Percentiles rank a stretch among this genome's conserved stretches.
phyloP scores from a whole-genome alignment of 257 asterid genomes.

The Scutellaria minor region DNA sequence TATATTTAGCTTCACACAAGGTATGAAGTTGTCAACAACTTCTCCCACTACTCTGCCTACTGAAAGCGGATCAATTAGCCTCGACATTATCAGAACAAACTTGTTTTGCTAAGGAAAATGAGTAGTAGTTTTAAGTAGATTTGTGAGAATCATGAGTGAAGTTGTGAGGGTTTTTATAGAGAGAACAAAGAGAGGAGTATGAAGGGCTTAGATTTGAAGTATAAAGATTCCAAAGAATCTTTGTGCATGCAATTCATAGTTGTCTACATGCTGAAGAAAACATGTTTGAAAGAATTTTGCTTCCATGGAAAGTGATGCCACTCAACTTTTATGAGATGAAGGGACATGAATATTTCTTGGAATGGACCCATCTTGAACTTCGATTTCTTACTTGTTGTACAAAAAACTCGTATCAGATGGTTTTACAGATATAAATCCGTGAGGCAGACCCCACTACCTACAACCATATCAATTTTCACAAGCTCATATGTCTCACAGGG shows the following conservation, averaged over 20 bases:
- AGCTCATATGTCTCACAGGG: too few species aligned
- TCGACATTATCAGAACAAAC: constrained; percentile 34
- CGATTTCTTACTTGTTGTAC: too few species aligned
- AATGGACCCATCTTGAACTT: not conserved
- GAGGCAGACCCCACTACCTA: too few species aligned
- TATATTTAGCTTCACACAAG: constrained; percentile 63
- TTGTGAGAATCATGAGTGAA: constrained; percentile 34
- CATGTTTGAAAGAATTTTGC: constrained; percentile 45
- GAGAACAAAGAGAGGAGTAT: not conserved
- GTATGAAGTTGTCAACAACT: constrained; percentile 70
- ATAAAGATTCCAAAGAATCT: constrained; percentile 49
- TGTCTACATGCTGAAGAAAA: constrained; percentile 36
- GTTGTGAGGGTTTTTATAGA: constrained; percentile 48
- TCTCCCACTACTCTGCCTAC: constrained; percentile 89
- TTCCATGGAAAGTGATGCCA: constrained; percentile 26
- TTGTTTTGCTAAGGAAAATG: too few species aligned
- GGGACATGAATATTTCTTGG: constrained; percentile 32
- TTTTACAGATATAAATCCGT: too few species aligned
- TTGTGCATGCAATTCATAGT: constrained; percentile 40
- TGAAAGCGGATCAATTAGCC: constrained; percentile 55
- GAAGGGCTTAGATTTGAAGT: not conserved
- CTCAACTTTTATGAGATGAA: constrained; percentile 26
- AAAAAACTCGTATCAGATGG: too few species aligned
- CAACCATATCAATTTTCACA: too few species aligned
- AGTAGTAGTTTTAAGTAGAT: not conserved